A percentile compares a stretch with the other conserved stretches of the same genome.
These are phyloP conservation scores for Volvox carteri DNA, from an alignment of 163 green algal genomes.

Conservation along the genomic window DNA sequence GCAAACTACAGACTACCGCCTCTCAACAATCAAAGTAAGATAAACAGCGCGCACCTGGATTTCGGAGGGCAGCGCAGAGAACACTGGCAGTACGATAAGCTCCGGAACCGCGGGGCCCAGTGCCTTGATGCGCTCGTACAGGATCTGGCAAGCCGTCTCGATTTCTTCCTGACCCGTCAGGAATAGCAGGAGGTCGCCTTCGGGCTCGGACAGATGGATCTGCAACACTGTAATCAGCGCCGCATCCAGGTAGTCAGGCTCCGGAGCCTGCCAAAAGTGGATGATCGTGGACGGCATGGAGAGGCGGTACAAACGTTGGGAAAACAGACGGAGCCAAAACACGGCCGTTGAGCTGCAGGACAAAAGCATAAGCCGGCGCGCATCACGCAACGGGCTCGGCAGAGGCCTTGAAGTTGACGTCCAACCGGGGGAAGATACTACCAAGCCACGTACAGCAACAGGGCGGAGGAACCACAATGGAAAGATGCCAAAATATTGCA, in stretches of 20 bases:
- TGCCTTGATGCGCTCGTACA: conserved; percentile 97
- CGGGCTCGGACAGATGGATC: conserved; percentile 97
- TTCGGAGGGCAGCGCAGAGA: conserved; percentile 92
- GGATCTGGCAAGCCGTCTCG: conserved; percentile 91
- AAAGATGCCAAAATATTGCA: no score
- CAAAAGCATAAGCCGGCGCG: no score
- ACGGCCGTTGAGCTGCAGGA: no score
- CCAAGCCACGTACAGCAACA: no score
- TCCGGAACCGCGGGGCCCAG: conserved; percentile 94
- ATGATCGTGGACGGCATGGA: no score
- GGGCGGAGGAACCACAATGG: no score
- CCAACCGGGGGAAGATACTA: no score
- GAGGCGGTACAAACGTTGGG: no score
- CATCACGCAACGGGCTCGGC: no score
- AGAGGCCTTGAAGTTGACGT: no score
- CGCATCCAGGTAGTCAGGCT: conserved; percentile 98
- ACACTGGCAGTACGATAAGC: conserved; percentile 97
- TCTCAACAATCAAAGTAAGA: neutral
- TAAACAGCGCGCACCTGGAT: conserved; percentile 77
- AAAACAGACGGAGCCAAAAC: no score
- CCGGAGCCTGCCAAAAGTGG: conserved; percentile 75
- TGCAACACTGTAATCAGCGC: conserved; percentile 98
- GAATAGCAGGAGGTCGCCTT: conserved; percentile 98
- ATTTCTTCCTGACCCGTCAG: conserved; percentile 97
- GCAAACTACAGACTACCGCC: no score